Evolutionary conservation across 2,329 filamentous ascomycete species (phyloP).

Genomic region (Colletotrichum sp.): DNA sequence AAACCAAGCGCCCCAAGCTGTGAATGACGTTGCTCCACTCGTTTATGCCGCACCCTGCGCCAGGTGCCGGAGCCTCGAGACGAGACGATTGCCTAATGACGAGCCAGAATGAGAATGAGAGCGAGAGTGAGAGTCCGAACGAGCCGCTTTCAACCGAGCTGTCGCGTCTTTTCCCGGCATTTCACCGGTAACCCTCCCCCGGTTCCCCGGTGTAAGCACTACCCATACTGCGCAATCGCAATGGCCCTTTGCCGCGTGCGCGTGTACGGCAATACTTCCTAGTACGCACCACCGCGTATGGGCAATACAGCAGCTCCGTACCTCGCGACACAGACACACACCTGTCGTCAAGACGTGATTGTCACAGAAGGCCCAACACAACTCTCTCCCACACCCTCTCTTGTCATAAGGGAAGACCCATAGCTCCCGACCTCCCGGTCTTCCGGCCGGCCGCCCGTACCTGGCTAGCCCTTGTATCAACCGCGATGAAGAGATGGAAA

Average conservation of each 20-base stretch:
- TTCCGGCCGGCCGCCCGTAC: conserved; percentile 5
- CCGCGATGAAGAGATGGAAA: not conserved
- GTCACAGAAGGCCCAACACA: not conserved
- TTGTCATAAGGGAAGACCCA: not conserved
- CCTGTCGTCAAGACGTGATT: not conserved
- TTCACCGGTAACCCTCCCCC: conserved; percentile 2
- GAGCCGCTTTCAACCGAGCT: not conserved
- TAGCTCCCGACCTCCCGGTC: conserved; percentile 9
- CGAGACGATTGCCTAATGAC: not conserved
- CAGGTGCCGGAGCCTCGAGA: not conserved
- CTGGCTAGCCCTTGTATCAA: not conserved
- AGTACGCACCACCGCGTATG: not conserved
- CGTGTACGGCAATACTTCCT: not conserved
- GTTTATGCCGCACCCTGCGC: not conserved
- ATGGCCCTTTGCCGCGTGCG: not conserved
- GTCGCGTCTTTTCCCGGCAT: not conserved
- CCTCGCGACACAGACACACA: not conserved
- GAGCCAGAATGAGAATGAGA: not conserved
- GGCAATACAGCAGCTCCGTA: not conserved
- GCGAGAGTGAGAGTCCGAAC: not conserved
- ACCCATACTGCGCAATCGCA: not conserved
- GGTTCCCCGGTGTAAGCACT: conserved; percentile 11
- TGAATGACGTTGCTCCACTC: not conserved
- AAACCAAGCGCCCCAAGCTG: not conserved
- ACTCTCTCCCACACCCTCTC: not conserved